phyloP scores from a whole-genome alignment of 2,329 filamentous ascomycete species.

The Alternaria metachromatica region DNA sequence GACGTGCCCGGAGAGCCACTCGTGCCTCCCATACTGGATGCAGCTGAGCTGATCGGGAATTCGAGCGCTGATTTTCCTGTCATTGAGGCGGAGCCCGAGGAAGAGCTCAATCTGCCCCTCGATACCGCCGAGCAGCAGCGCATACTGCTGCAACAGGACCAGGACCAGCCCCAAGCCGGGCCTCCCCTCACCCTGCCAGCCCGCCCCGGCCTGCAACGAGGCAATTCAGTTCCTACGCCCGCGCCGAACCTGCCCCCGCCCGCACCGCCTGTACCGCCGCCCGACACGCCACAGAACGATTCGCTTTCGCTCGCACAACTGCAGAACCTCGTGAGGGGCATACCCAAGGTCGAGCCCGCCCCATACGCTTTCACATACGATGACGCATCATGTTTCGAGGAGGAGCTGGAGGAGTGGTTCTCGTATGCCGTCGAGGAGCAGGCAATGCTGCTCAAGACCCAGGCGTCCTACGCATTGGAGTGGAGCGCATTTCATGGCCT shows the following conservation, averaged over 20 bases:
- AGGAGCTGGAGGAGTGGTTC: constrained; percentile 98
- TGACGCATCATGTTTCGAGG: constrained; percentile 67
- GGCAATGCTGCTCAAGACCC: constrained; percentile 76
- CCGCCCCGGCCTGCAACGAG: constrained; percentile 51
- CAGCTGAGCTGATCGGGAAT: constrained; percentile 46
- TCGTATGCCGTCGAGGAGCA: constrained; percentile 88
- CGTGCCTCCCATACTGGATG: constrained; percentile 46
- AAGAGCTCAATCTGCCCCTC: constrained; percentile 44
- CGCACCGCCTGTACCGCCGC: constrained; percentile 42
- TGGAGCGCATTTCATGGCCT: constrained; percentile 62
- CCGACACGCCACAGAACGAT: constrained; percentile 47
- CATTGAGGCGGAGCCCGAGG: constrained; percentile 39
- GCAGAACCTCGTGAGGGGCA: constrained; percentile 52
- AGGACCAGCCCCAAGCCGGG: constrained; percentile 21
- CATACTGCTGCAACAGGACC: constrained; percentile 34
- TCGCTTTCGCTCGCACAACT: constrained; percentile 57
- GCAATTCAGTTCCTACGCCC: constrained; percentile 48
- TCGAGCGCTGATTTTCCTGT: constrained; percentile 38
- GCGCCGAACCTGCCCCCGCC: constrained; percentile 54
- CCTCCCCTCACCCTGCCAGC: constrained; percentile 33
- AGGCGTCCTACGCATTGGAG: constrained; percentile 76
- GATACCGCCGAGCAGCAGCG: constrained; percentile 47
- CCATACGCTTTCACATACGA: constrained; percentile 78
- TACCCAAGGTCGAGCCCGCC: constrained; percentile 52
- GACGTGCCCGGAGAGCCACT: constrained; percentile 34